phyloP scores from a whole-genome alignment of 805 yeast genomes.

The Candida maltosa region DNA sequence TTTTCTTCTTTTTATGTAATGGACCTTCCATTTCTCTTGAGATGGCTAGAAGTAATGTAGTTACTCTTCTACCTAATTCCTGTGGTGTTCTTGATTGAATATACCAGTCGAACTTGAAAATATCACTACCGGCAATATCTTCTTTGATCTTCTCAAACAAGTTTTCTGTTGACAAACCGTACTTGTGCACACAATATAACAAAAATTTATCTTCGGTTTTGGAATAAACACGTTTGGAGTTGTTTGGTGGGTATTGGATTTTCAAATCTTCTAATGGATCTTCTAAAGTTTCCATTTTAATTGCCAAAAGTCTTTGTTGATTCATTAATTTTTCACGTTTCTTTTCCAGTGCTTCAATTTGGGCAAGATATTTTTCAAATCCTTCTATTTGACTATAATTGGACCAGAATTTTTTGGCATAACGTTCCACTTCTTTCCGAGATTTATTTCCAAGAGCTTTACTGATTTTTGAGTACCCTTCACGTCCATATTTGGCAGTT shows the following conservation, averaged over 20 bases:
- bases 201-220: constrained; percentile 69
- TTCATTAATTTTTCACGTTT: constrained; percentile 51
- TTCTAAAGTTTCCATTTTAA: constrained; percentile 50
- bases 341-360: constrained; percentile 71
- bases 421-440: constrained; percentile 55
- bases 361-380: constrained; percentile 64
- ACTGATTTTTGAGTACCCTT: constrained; percentile 47
- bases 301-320: constrained; percentile 54
- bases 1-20: constrained; percentile 46
- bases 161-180: constrained; percentile 59
- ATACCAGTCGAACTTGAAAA: constrained; percentile 73
- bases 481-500: constrained; percentile 64
- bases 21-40: constrained; percentile 69
- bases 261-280: constrained; percentile 61
- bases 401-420: constrained; percentile 63
- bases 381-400: constrained; percentile 62
- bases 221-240: constrained; percentile 71
- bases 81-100: constrained; percentile 67
- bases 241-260: constrained; percentile 79
- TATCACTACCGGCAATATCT: constrained; percentile 55
- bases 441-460: constrained; percentile 55
- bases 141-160: constrained; percentile 63
- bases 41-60: constrained; percentile 63
- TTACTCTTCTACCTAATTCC: constrained; percentile 68
- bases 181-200: constrained; percentile 55